Base-by-base conservation (phyloP, 2,329 filamentous ascomycete genomes). In the Colletotrichum sidae region DNA sequence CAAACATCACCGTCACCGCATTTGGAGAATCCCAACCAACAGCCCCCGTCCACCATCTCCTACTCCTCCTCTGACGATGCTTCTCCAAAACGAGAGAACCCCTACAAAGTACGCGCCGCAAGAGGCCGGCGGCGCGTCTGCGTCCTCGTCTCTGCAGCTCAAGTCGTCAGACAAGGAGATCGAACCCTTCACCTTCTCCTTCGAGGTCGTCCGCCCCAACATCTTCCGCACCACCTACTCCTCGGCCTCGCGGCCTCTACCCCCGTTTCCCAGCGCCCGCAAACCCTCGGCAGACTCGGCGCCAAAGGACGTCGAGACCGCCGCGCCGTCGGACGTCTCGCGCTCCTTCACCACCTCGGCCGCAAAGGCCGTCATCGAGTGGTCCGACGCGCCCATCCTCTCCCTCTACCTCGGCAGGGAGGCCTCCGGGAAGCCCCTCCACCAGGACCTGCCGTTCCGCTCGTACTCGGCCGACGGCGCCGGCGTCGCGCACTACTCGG, bases 211-310 rank as follows among this genome's bases (percentile, higher is more conserved):
- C 37, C 82, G 84, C 13, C 79, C 83, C 17, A 89, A 89, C 55
- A 78, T 92, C 13, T 93, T 92, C 76, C 81, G 90, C 46, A 90
- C 90, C 2, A 89, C 88, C 0, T 92, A 92, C 72, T 83, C 85
- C 1, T 89, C 90, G 0, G 71, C 80, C 12, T 80, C 82, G 2
- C 89, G 92, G 70, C 86, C 86, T 7, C 73, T 91, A 2, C 88
- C 90, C 35, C 90, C 90, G 2, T 87, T 87, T 70, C 90, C 90
- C 8, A 90, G 88, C 59, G 81, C 86, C 6, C 74, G 74, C 8
- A 79, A 80, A n/a, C 83, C 84, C 2, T 37, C 44, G 12, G 2
- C 39, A 6, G 61, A 39, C 13, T 17, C 57, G 17, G 41, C 39
- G 7, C 61, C 61, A 4, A 51, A 37, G 9, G 61, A 65, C 9